Evolutionary conservation across 1,139 yeast species (phyloP).

Genomic region (Saccharomyces hybrid): DNA sequence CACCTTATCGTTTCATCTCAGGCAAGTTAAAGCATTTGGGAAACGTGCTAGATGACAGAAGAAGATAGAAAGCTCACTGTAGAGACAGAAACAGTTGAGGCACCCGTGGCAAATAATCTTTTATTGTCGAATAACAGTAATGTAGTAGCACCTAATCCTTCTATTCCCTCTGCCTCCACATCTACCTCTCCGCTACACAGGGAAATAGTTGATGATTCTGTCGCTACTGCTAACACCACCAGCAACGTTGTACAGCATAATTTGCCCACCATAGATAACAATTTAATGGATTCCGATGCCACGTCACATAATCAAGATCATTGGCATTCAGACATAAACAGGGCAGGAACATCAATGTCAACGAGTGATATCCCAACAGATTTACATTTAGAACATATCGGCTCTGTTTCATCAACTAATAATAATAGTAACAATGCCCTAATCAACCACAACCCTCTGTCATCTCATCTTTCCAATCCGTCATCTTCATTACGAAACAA

Average conservation of each 20-base stretch:
- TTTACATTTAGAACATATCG: neutral
- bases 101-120: constrained; percentile 19
- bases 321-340: neutral
- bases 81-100: constrained; percentile 34
- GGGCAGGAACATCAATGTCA: constrained; percentile 1
- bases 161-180: neutral
- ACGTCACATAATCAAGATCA: neutral
- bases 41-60: constrained; percentile 25
- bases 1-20: neutral
- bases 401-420: neutral
- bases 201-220: neutral
- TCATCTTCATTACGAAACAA: constrained; percentile 19
- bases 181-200: neutral
- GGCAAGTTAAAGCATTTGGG: neutral
- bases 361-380: neutral
- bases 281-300: neutral
- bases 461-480: constrained; percentile 20
- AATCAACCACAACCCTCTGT: constrained; percentile 27
- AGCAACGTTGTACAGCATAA: neutral
- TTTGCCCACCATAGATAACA: constrained; percentile 1
- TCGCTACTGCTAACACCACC: neutral
- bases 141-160: neutral
- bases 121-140: constrained; percentile 3
- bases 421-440: constrained; percentile 5
- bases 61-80: constrained; percentile 30